phyloP scores from a whole-genome alignment of 2,329 filamentous ascomycete genomes.

The Aspergillus brunneoviolaceus region DNA sequence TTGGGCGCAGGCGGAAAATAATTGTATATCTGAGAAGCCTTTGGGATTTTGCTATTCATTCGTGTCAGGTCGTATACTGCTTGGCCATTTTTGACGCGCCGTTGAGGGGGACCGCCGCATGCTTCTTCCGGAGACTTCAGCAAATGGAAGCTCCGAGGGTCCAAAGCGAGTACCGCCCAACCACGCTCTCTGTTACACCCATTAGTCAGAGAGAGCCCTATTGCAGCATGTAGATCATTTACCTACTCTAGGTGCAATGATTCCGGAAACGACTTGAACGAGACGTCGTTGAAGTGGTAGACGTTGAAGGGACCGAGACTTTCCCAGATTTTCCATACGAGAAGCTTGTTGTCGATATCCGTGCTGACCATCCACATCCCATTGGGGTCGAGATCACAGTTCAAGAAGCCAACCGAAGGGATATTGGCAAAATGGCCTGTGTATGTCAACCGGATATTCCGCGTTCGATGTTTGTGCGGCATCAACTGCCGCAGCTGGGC shows the following conservation, averaged over 20 bases:
- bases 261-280: conserved; percentile 22
- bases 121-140: conserved; percentile 38
- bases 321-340: conserved; percentile 53
- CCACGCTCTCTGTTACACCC: conserved; percentile 32
- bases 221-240: conserved; percentile 3
- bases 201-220: conserved; percentile 12
- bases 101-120: conserved; percentile 37
- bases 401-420: conserved; percentile 59
- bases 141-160: conserved; percentile 44
- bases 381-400: conserved; percentile 55
- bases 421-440: conserved; percentile 53
- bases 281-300: conserved; percentile 32
- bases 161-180: conserved; percentile 49
- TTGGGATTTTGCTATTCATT: conserved; percentile 25
- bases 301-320: conserved; percentile 27
- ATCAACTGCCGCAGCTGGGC: conserved; percentile 28
- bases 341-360: conserved; percentile 53
- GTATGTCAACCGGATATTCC: conserved; percentile 45
- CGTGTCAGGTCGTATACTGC: conserved; percentile 32
- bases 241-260: conserved; percentile 30
- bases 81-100: conserved; percentile 17
- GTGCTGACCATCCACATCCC: conserved; percentile 59
- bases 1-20: conserved; percentile 25
- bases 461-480: conserved; percentile 35
- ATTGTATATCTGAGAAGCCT: conserved; percentile 31